phyloP scores from a whole-genome alignment of 495 filamentous ascomycete species.

The Lindgomyces ingoldianus region DNA sequence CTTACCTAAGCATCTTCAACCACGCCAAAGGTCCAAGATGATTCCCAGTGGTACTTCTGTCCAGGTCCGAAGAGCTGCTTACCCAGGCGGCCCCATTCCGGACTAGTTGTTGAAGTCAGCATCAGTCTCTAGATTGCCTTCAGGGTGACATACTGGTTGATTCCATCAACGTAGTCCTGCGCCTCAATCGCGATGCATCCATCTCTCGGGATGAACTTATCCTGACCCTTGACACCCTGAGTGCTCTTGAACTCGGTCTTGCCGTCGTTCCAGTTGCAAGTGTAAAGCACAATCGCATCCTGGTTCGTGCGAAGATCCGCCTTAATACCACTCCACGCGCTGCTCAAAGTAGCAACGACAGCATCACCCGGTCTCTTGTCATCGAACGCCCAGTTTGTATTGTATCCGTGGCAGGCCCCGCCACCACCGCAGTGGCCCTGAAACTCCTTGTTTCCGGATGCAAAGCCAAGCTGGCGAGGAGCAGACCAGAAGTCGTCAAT shows the following conservation, averaged over 20 bases:
- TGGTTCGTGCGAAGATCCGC: constrained; percentile 36
- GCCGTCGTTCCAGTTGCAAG: constrained; percentile 48
- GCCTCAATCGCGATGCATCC: constrained; percentile 59
- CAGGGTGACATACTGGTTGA: constrained; percentile 38
- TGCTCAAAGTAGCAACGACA: constrained; percentile 25
- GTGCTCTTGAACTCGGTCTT: constrained; percentile 55
- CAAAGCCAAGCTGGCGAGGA: constrained; percentile 31
- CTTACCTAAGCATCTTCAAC: not conserved
- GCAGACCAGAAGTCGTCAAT: constrained; percentile 37
- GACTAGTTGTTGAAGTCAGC: constrained; percentile 27
- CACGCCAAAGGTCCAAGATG: constrained; percentile 34
- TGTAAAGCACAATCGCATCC: constrained; percentile 34
- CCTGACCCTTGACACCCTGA: constrained; percentile 33
- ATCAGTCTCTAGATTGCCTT: not conserved
- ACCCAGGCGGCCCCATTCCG: constrained; percentile 33
- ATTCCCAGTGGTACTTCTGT: constrained; percentile 43
- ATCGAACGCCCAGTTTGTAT: constrained; percentile 27
- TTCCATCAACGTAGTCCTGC: constrained; percentile 43
- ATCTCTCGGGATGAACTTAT: constrained; percentile 52
- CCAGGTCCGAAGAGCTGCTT: constrained; percentile 45
- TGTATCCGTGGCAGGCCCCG: constrained; percentile 36
- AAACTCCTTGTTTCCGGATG: constrained; percentile 15
- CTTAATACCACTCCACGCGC: constrained; percentile 35
- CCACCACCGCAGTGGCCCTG: constrained; percentile 30
- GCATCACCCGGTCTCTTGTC: not conserved